These are phyloP conservation scores for Pichia sp. DNA, from an alignment of 1,139 yeast genomes.

Conservation along the genomic window DNA sequence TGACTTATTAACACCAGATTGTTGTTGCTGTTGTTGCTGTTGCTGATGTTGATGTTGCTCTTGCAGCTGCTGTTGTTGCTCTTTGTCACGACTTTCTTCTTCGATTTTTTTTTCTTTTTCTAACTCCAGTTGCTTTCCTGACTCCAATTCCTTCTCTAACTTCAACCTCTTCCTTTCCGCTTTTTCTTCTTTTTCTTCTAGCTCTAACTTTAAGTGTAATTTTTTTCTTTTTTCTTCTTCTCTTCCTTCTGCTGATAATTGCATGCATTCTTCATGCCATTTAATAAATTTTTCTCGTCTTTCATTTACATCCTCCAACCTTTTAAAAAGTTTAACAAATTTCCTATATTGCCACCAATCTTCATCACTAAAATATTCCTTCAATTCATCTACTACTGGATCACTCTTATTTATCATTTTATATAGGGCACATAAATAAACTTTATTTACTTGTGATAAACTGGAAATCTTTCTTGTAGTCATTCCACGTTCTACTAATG, in stretches of 20 bases:
- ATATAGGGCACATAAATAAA: background rate
- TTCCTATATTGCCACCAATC: background rate
- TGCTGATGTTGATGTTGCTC: background rate
- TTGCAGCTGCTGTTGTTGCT: constrained; percentile 1
- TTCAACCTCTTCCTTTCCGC: no score
- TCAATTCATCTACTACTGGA: background rate
- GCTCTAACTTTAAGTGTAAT: no score
- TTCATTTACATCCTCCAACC: no score
- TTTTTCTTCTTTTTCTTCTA: no score
- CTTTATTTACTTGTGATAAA: background rate
- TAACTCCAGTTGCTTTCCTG: no score
- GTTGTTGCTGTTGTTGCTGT: background rate
- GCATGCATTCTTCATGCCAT: no score
- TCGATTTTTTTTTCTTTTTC: background rate
- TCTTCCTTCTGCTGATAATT: background rate
- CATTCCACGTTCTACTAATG: background rate
- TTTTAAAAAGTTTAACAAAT: no score
- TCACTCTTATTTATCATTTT: background rate
- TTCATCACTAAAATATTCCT: background rate
- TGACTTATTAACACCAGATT: no score
- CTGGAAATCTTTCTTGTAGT: background rate
- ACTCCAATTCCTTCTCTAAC: no score
- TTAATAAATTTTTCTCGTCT: no score
- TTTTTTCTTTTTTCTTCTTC: no score
- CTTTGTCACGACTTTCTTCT: no score